Percentiles rank a stretch among this genome's conserved stretches.
Evolutionary conservation across 2,329 filamentous ascomycete genomes (phyloP).

Genomic region (Cadophora sp.): DNA sequence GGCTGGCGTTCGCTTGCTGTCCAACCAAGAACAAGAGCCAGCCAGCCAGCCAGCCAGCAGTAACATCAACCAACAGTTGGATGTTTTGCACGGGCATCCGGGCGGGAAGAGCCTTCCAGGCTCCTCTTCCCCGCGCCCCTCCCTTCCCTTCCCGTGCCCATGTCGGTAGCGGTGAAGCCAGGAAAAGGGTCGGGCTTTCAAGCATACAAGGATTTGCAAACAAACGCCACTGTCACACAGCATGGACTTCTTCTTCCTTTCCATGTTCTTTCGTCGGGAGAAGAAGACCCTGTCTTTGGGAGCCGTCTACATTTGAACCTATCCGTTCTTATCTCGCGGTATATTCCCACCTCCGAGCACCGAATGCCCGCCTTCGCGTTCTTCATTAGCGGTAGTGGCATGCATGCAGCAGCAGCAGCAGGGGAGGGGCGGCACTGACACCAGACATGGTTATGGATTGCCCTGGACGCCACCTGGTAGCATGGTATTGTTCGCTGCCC

Average conservation of each 20-base stretch:
- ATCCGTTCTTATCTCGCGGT: background rate
- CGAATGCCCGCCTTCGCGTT: background rate
- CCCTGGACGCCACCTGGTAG: no score
- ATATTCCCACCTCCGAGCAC: background rate
- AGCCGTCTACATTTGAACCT: background rate
- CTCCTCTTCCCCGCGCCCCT: conserved; percentile 10
- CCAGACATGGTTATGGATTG: background rate
- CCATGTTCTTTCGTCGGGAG: no score
- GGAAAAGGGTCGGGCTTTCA: background rate
- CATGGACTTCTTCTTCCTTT: background rate
- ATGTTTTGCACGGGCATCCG: background rate
- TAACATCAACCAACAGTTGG: background rate
- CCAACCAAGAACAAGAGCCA: background rate
- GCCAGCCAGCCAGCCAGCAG: no score
- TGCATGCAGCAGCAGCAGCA: background rate
- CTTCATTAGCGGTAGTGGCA: background rate
- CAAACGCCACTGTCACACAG: background rate
- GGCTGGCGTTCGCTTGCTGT: background rate
- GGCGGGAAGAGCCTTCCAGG: background rate
- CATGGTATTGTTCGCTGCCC: background rate
- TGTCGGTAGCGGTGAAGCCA: background rate
- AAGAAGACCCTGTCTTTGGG: background rate
- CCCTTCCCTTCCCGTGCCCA: no score
- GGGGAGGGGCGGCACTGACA: background rate
- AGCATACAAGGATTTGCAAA: no score